Conservation (phyloP, 306 rosid species). For the Gastrolobium bilobum region DNA sequence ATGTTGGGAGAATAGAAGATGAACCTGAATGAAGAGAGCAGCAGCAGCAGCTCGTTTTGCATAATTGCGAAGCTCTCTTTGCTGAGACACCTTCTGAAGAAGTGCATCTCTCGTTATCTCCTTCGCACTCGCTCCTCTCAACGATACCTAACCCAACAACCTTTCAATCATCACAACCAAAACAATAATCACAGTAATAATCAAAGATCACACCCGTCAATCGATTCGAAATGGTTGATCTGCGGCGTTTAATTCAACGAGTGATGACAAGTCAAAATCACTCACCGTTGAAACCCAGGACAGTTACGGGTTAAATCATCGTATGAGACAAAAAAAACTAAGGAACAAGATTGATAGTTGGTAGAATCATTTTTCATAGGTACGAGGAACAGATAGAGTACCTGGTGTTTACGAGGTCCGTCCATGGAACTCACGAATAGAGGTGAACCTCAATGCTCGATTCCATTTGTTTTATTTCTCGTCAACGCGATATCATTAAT, state of each 20-base stretch:
- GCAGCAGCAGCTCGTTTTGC: constrained; percentile 87
- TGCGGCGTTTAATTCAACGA: no score
- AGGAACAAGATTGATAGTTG: neutral
- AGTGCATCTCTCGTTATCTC: constrained; percentile 96
- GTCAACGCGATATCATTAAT: neutral
- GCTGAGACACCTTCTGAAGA: constrained; percentile 83
- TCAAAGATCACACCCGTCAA: neutral
- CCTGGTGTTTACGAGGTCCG: constrained; percentile 74
- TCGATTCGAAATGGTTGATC: neutral
- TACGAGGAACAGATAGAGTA: neutral
- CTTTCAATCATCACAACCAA: constrained; percentile 20
- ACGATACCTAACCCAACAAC: constrained; percentile 70
- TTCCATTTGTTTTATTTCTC: constrained; percentile 31
- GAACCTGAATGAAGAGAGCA: constrained; percentile 91
- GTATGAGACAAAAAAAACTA: neutral
- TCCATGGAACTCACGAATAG: constrained; percentile 62
- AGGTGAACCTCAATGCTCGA: constrained; percentile 6
- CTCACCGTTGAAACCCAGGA: no score
- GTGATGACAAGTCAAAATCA: no score
- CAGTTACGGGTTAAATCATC: no score
- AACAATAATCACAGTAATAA: neutral
- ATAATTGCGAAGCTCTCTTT: constrained; percentile 88
- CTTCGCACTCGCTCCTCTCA: constrained; percentile 96
- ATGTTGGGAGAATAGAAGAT: neutral
- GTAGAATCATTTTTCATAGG: neutral